Evolutionary conservation across 257 asterid genomes (phyloP).

Genomic region (Agastache rugosa): DNA sequence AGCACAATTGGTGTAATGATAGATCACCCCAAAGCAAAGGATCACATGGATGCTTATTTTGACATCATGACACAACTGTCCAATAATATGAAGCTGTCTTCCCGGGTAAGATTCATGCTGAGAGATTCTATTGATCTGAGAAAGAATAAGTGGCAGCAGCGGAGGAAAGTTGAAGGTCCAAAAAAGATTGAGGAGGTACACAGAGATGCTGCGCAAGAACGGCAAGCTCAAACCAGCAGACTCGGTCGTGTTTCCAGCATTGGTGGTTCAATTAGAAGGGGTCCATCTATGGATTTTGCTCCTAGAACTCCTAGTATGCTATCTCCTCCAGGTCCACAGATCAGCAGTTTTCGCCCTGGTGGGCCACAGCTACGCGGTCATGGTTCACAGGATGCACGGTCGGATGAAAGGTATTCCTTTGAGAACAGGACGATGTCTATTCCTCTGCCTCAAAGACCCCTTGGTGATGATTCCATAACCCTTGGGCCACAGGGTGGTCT

Average conservation of each 20-base stretch:
- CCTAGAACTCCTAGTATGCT: conserved; percentile 65
- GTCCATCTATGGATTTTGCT: conserved; percentile 70
- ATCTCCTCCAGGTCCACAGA: conserved; percentile 67
- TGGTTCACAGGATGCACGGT: conserved; percentile 74
- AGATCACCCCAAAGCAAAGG: conserved; percentile 85
- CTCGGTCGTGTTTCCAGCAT: conserved; percentile 64
- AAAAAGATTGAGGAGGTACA: conserved; percentile 96
- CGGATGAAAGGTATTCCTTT: conserved; percentile 60
- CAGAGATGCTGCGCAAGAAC: conserved; percentile 96
- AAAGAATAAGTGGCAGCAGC: conserved; percentile 96
- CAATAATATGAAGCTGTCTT: conserved; percentile 77
- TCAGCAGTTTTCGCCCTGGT: conserved; percentile 57
- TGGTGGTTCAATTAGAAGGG: conserved; percentile 66
- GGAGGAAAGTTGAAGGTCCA: conserved; percentile 97
- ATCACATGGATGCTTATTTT: conserved; percentile 75
- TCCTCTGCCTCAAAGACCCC: conserved; percentile 76
- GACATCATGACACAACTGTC: conserved; percentile 65
- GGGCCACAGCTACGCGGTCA: conserved; percentile 67
- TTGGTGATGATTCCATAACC: conserved; percentile 73
- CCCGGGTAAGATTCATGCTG: conserved; percentile 94
- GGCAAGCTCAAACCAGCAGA: conserved; percentile 80
- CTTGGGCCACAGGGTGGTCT: conserved; percentile 99
- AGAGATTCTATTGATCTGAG: conserved; percentile 90
- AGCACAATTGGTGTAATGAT: conserved; percentile 97
- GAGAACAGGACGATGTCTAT: conserved; percentile 64